Percentiles rank a stretch among this genome's conserved stretches.
phyloP scores from a whole-genome alignment of 1,139 yeast species.

The Williopsis jadinii region DNA sequence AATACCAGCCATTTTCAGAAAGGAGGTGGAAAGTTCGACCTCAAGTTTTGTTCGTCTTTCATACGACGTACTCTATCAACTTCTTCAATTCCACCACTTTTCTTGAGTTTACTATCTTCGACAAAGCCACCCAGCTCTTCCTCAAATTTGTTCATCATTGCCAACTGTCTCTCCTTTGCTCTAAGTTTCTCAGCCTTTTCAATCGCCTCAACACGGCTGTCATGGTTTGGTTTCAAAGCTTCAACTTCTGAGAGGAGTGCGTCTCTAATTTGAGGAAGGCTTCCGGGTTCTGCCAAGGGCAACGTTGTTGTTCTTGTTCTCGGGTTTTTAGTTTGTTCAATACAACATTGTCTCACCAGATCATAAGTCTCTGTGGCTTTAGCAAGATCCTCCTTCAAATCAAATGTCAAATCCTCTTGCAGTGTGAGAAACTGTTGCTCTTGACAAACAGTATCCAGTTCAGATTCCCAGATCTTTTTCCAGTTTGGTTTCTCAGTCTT shows the following conservation, averaged over 20 bases:
- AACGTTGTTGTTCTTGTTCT: slow-evolving; percentile 27
- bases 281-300: slow-evolving; percentile 64
- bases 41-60: slow-evolving; percentile 64
- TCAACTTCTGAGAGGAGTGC: slow-evolving; percentile 77
- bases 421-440: slow-evolving; percentile 89
- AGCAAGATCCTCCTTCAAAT: slow-evolving; percentile 72
- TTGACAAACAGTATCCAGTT: slow-evolving; percentile 82
- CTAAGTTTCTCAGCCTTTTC: slow-evolving; percentile 79
- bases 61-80: slow-evolving; percentile 61
- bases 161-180: slow-evolving; percentile 58
- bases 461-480: slow-evolving; percentile 91
- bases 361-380: slow-evolving; percentile 78
- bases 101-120: slow-evolving; percentile 64
- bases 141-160: slow-evolving; percentile 60
- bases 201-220: slow-evolving; percentile 78
- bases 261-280: slow-evolving; percentile 61
- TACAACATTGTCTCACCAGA: slow-evolving; percentile 74
- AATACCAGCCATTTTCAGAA: slow-evolving; percentile 4
- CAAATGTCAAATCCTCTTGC: slow-evolving; percentile 80
- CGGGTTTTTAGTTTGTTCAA: slow-evolving; percentile 59
- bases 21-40: slow-evolving; percentile 33
- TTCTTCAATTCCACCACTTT: slow-evolving; percentile 85
- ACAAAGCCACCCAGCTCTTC: slow-evolving; percentile 88
- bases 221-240: slow-evolving; percentile 78
- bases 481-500: slow-evolving; percentile 70